Percentiles rank a stretch among this genome's conserved stretches.
These are phyloP conservation scores for Rhodotorula toruloides DNA, from an alignment of 768 basidiomycete genomes.

Conservation along the genomic window DNA sequence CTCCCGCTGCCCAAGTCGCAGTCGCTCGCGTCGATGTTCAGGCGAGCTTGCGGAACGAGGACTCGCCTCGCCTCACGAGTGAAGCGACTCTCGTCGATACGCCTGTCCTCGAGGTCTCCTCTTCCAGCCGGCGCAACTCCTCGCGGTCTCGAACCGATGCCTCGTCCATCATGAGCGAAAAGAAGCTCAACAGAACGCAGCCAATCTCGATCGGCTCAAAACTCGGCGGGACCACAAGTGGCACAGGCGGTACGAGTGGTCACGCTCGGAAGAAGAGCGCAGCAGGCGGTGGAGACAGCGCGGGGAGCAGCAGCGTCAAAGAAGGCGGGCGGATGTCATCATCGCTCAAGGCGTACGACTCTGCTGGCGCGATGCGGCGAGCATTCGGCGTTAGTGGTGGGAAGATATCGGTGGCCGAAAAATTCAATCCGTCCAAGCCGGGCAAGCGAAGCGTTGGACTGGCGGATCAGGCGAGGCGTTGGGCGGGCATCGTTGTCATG, in stretches of 20 bases:
- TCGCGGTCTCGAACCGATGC: not conserved
- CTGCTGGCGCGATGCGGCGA: slow-evolving; percentile 6
- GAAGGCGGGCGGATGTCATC: slow-evolving; percentile 8
- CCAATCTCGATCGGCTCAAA: slow-evolving; percentile 31
- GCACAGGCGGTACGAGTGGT: not conserved
- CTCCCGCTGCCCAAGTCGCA: slow-evolving; percentile 14
- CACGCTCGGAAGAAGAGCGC: not conserved
- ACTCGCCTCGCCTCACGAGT: not conserved
- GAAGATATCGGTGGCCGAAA: slow-evolving; percentile 11
- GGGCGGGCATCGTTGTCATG: slow-evolving; percentile 76
- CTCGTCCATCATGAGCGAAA: not conserved
- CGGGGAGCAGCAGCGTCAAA: not conserved
- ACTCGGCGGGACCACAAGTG: not conserved
- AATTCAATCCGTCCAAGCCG: slow-evolving; percentile 37
- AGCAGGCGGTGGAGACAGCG: not conserved
- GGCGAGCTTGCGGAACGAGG: slow-evolving; percentile 16
- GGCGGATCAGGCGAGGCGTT: slow-evolving; percentile 59
- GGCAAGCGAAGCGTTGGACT: slow-evolving; percentile 35
- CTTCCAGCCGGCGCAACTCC: not conserved
- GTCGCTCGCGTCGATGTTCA: slow-evolving; percentile 28
- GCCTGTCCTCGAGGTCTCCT: not conserved
- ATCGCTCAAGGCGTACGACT: slow-evolving; percentile 24
- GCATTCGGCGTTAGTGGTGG: slow-evolving; percentile 12
- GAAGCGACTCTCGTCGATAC: not conserved
- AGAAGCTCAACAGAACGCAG: slow-evolving; percentile 2